Percentiles rank a stretch among this genome's conserved stretches.
These are phyloP conservation scores for Lichtheimia hyalospora DNA, from an alignment of 371 early-diverging fungal species.

Conservation along the genomic window DNA sequence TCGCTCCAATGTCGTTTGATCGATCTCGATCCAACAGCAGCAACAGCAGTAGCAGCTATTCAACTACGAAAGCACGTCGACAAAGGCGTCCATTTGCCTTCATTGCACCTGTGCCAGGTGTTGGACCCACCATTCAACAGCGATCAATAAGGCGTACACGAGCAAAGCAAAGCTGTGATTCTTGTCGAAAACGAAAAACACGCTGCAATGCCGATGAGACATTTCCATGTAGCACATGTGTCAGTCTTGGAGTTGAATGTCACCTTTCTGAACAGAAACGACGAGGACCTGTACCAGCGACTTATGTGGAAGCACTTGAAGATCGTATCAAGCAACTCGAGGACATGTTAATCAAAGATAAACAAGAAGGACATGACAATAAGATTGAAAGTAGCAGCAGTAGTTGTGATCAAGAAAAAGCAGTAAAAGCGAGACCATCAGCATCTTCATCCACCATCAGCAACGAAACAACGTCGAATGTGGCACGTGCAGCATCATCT, in stretches of 20 bases:
- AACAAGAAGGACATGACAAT: not conserved
- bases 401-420: too few species aligned
- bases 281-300: conserved; percentile 28
- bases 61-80: not conserved
- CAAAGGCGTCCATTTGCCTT: not conserved
- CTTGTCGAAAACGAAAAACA: conserved; percentile 17
- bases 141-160: conserved; percentile 15
- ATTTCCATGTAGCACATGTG: conserved; percentile 37
- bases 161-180: conserved; percentile 23
- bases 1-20: too few species aligned
- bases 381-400: not conserved
- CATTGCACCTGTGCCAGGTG: not conserved
- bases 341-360: conserved; percentile 13
- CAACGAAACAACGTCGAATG: not conserved
- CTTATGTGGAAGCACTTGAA: conserved; percentile 33
- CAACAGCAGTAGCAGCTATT: too few species aligned
- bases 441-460: not conserved
- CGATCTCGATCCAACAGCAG: too few species aligned
- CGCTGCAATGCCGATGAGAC: conserved; percentile 24
- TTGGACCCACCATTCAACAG: not conserved
- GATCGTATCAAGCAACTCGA: conserved; percentile 30
- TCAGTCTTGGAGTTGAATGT: conserved; percentile 21
- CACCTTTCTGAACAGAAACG: conserved; percentile 35
- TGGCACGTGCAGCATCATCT: not conserved
- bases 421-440: not conserved